These are phyloP conservation scores for Trichoderma lentiforme DNA, from an alignment of 2,329 filamentous ascomycete genomes.

Conservation along the genomic window DNA sequence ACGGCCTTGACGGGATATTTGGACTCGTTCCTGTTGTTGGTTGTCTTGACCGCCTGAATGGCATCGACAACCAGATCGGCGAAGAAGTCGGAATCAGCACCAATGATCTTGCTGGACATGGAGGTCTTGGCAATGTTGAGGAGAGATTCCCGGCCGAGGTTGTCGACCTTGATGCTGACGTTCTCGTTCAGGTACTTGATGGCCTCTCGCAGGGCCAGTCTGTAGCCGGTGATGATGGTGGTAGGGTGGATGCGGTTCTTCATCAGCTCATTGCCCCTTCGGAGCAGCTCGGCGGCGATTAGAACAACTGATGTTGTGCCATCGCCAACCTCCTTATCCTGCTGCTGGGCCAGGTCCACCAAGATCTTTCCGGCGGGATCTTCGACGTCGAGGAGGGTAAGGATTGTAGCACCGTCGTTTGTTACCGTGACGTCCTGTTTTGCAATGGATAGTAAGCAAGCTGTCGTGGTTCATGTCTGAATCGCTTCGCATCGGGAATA, in stretches of 20 bases:
- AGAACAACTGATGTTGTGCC: conserved; percentile 97
- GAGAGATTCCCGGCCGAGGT: conserved; percentile 83
- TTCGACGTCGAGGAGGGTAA: conserved; percentile 92
- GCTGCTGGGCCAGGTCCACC: conserved; percentile 94
- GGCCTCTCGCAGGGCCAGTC: conserved; percentile 89
- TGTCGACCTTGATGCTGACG: conserved; percentile 92
- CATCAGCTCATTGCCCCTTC: conserved; percentile 95
- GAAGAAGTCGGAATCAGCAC: conserved; percentile 93
- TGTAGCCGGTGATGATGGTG: conserved; percentile 98
- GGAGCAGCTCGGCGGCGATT: conserved; percentile 91
- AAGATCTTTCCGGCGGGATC: conserved; percentile 98
- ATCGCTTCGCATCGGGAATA: neutral
- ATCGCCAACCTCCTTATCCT: conserved; percentile 98
- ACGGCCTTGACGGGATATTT: conserved; percentile 99
- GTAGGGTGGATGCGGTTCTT: conserved; percentile 99
- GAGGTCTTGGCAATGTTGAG: conserved; percentile 96
- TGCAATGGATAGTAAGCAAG: conserved; percentile 19
- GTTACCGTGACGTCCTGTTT: conserved; percentile 91
- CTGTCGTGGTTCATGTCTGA: neutral
- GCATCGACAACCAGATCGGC: conserved; percentile 95
- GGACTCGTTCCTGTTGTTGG: conserved; percentile 82
- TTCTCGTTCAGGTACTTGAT: conserved; percentile 99
- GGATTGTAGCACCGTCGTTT: conserved; percentile 96
- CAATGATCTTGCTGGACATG: conserved; percentile 99
- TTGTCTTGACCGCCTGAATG: conserved; percentile 90